Evolutionary conservation across 108 stramenopile genomes (phyloP), one percentile per base, ranked within the genome.

Genomic region (Conticribra guillardii): DNA sequence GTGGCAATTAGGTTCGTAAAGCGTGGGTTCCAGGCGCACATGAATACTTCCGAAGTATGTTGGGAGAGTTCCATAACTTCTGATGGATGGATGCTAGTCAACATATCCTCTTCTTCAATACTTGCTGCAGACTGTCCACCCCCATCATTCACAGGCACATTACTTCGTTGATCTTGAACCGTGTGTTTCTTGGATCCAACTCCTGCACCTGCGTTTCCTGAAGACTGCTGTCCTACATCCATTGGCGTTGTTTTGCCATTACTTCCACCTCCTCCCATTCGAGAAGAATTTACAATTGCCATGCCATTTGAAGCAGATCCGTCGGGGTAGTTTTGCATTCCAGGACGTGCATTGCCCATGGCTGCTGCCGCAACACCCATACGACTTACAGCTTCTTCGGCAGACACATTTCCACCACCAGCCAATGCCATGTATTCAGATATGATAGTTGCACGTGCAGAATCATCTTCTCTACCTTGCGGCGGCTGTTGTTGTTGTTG

Each of bases 21-120:
- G 47, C 89, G 79, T 22, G 96, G 96, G 88, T 97, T 98, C 98
- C 98, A 98, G 4, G 94, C 95, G 62, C 95, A 97, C 94, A 97
- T 97, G 85, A 97, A 97, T 3, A 98, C 98, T 79, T 98, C 96
- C 0, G 92, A 93, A 1, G 87, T 81, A 69, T 96, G 95, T 76
- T 89, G 85, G 33, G 87, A 83, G 44, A 96, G 69, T 34, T 87
- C 87, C 47, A 92, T 78, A 57, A 92, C 87, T 44, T 92, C 84
- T 5, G 79, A 59, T 14, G 81, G 73, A n/a, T 55, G 62, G 31
- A 86, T 84, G 48, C 71, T 70, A n/a, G 90, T 92, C 2, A 57
- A 21, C 50, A 78, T 62, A 61, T 95, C 91, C 74, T 89, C 88
- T 66, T 65, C 71, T 21, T 79, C 81, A 11, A 69, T 79, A n/a